Percentiles rank a stretch among this genome's conserved stretches.
phyloP scores from a whole-genome alignment of 1,139 yeast genomes.

The Candida pseudoviswanathii region DNA sequence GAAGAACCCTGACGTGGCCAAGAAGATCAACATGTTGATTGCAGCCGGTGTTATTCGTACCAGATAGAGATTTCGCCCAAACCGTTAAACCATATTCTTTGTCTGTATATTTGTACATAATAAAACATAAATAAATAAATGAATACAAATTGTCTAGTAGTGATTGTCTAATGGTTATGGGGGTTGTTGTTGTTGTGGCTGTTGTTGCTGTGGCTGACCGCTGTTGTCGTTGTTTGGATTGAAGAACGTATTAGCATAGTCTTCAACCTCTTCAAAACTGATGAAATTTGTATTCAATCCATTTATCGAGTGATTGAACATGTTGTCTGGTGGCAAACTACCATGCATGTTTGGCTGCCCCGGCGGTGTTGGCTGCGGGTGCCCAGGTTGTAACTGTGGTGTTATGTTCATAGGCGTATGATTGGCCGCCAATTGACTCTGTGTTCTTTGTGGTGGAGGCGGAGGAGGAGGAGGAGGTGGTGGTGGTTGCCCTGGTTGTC shows the following conservation, averaged over 20 bases:
- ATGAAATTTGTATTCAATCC: constrained; percentile 1
- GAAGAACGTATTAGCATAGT: constrained; percentile 5
- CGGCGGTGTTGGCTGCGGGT: constrained; percentile 2
- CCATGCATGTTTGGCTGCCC: not conserved
- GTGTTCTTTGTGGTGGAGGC: too few species aligned
- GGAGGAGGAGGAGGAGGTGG: not conserved
- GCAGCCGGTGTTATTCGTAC: constrained; percentile 98
- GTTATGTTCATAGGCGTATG: too few species aligned
- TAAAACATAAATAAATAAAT: not conserved
- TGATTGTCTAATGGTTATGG: not conserved
- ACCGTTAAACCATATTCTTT: not conserved
- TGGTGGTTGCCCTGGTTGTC: not conserved
- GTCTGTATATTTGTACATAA: constrained; percentile 1
- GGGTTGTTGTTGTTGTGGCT: not conserved
- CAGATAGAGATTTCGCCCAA: constrained; percentile 43
- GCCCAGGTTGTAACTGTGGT: not conserved
- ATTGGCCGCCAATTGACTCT: too few species aligned
- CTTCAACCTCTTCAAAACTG: constrained; percentile 5
- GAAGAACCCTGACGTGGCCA: constrained; percentile 92
- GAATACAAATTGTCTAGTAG: too few species aligned
- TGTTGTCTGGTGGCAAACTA: not conserved
- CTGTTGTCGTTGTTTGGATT: not conserved
- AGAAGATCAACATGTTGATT: constrained; percentile 85
- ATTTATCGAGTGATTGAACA: not conserved
- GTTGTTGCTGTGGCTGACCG: not conserved